These are phyloP conservation scores for Theileria orientalis DNA, from an alignment of 169 alveolate species.

Conservation along the genomic window DNA sequence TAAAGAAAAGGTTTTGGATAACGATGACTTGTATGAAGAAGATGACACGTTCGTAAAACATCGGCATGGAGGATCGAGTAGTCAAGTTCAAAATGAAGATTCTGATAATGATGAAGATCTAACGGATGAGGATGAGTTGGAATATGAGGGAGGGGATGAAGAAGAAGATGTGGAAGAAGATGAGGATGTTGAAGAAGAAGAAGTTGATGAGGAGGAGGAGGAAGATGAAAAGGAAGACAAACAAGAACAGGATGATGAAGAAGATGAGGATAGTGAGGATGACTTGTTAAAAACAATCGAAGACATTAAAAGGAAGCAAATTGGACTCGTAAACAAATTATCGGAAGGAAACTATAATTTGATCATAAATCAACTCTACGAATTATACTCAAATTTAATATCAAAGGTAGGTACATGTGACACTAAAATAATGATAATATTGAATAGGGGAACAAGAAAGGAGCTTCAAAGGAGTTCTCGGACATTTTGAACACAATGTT, in stretches of 20 bases:
- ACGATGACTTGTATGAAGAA: slow-evolving; percentile 24
- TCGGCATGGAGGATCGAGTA: too few relatives aligned
- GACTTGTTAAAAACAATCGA: not conserved
- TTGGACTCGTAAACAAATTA: slow-evolving; percentile 43
- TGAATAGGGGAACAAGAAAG: not conserved
- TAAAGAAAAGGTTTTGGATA: slow-evolving; percentile 5
- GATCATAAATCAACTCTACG: slow-evolving; percentile 27
- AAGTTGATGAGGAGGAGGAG: slow-evolving; percentile 11
- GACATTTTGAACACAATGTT: slow-evolving; percentile 8
- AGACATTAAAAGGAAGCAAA: slow-evolving; percentile 22
- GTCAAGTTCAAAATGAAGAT: too few relatives aligned
- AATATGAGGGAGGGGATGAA: slow-evolving; percentile 45
- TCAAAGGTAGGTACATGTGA: not conserved
- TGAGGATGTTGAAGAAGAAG: slow-evolving; percentile 18
- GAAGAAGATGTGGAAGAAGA: slow-evolving; percentile 41
- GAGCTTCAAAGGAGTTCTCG: not conserved
- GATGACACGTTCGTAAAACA: slow-evolving; percentile 39
- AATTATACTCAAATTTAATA: slow-evolving; percentile 26
- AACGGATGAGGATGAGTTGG: slow-evolving; percentile 39
- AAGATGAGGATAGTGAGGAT: slow-evolving; percentile 2
- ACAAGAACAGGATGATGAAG: slow-evolving; percentile 1
- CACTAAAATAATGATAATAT: not conserved
- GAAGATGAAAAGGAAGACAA: slow-evolving; percentile 28
- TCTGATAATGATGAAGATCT: slow-evolving; percentile 45
- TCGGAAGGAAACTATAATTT: slow-evolving; percentile 59